Percentiles rank a stretch among this genome's conserved stretches.
phyloP scores from a whole-genome alignment of 208 protist genomes.

The Naegleria lovaniensis region DNA sequence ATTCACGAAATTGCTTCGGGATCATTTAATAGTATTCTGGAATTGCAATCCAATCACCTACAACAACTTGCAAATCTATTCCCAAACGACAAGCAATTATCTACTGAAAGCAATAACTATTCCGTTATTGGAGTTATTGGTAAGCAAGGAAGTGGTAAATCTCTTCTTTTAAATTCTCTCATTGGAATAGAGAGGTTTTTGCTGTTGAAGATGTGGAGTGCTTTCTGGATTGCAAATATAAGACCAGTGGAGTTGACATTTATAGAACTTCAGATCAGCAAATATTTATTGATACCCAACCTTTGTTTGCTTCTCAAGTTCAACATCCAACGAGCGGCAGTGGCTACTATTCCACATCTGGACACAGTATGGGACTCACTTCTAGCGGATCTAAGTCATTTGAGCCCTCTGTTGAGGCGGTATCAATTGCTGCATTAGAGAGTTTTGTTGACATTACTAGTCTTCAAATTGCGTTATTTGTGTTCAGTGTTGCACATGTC shows the following conservation, averaged over 20 bases:
- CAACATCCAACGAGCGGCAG: not conserved
- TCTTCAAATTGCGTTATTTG: not conserved
- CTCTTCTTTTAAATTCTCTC: not conserved
- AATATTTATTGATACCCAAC: not conserved
- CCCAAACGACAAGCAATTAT: not conserved
- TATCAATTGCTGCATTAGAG: not conserved
- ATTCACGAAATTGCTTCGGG: not conserved
- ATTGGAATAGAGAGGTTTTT: not conserved
- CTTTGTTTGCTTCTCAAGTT: not conserved
- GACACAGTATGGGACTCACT: not conserved
- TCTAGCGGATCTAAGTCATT: not conserved
- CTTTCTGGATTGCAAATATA: not conserved
- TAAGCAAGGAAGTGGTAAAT: slow-evolving; percentile 5
- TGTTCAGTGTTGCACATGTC: not conserved
- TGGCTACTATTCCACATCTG: no score
- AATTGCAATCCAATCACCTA: not conserved
- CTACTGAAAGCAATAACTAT: not conserved
- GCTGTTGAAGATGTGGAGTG: not conserved
- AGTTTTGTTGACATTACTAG: not conserved
- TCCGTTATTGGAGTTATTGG: slow-evolving; percentile 6
- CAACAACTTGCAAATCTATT: not conserved
- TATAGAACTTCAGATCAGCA: not conserved
- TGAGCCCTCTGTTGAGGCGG: not conserved
- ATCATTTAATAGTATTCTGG: not conserved
- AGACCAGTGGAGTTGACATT: not conserved